Percentiles rank a stretch among this genome's conserved stretches.
phyloP scores from a whole-genome alignment of 768 basidiomycete genomes.

The Kwoniella mangroviensis region DNA sequence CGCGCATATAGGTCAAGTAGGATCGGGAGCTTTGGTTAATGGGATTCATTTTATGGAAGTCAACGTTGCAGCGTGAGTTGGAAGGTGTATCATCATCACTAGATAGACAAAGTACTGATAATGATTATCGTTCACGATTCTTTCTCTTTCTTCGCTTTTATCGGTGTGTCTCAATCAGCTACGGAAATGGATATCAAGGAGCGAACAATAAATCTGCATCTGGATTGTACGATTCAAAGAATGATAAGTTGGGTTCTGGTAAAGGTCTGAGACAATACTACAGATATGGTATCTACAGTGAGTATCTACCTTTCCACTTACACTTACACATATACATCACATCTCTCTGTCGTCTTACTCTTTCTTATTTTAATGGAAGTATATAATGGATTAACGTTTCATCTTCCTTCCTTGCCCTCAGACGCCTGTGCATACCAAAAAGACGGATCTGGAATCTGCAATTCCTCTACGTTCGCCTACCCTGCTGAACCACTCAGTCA shows the following conservation, averaged over 20 bases:
- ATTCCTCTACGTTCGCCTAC: slow-evolving; percentile 49
- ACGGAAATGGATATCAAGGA: slow-evolving; percentile 34
- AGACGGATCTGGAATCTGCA: slow-evolving; percentile 50
- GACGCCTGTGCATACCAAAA: slow-evolving; percentile 53
- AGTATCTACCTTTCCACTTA: slow-evolving; percentile 31
- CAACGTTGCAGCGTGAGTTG: slow-evolving; percentile 48
- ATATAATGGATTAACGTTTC: too few species aligned
- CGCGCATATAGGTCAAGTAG: slow-evolving; percentile 54
- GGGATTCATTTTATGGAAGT: slow-evolving; percentile 51
- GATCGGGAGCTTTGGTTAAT: slow-evolving; percentile 38
- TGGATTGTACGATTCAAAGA: slow-evolving; percentile 48
- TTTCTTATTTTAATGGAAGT: too few species aligned
- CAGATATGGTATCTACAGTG: slow-evolving; percentile 54
- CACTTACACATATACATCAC: too few species aligned
- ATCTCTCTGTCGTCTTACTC: too few species aligned
- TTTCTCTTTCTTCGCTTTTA: neutral
- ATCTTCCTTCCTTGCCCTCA: slow-evolving; percentile 6
- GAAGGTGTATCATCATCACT: too few species aligned
- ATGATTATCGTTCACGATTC: too few species aligned
- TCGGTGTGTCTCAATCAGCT: slow-evolving; percentile 8
- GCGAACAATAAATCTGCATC: slow-evolving; percentile 38
- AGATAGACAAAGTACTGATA: too few species aligned
- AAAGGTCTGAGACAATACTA: slow-evolving; percentile 52
- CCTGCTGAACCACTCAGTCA: slow-evolving; percentile 45
- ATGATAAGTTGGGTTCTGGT: slow-evolving; percentile 41